A percentile compares a stretch with the other conserved stretches of the same genome.
These are phyloP conservation scores for Linaria vulgaris DNA, from an alignment of 257 asterid genomes.

Conservation along the genomic window DNA sequence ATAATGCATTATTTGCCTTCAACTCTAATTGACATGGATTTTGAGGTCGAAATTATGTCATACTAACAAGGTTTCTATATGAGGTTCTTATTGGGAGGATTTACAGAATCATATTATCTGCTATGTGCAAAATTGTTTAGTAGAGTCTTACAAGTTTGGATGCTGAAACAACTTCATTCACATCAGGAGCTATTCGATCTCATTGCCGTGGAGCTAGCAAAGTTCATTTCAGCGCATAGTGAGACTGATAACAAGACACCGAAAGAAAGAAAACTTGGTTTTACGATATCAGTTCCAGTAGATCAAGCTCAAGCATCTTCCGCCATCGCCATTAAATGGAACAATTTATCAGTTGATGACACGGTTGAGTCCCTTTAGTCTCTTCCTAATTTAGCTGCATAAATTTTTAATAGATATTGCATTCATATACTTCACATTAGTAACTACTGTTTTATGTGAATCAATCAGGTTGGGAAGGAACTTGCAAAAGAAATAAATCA, in stretches of 20 bases:
- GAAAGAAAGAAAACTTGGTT: conserved; percentile 50
- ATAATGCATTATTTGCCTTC: too few species aligned
- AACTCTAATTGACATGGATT: too few species aligned
- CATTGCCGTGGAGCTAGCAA: conserved; percentile 56
- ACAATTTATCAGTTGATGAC: conserved; percentile 33
- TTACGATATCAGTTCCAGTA: conserved; percentile 53
- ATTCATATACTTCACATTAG: not conserved
- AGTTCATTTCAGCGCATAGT: conserved; percentile 44
- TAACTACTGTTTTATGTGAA: not conserved
- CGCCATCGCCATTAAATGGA: conserved; percentile 48
- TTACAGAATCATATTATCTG: too few species aligned
- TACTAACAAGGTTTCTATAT: too few species aligned
- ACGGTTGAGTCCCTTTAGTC: conserved; percentile 47
- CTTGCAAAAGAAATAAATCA: conserved; percentile 50
- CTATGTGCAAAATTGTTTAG: too few species aligned
- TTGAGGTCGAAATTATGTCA: too few species aligned
- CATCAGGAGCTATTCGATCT: conserved; percentile 63
- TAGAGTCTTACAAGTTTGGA: too few species aligned
- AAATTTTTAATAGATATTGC: too few species aligned
- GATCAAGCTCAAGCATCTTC: conserved; percentile 42
- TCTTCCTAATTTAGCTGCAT: not conserved
- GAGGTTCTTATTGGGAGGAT: too few species aligned
- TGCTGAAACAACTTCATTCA: not conserved
- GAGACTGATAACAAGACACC: conserved; percentile 22
- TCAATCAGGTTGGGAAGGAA: conserved; percentile 50